Evolutionary conservation across 2,329 filamentous ascomycete genomes (phyloP).

Genomic region (Dendrostoma leiphaemia): DNA sequence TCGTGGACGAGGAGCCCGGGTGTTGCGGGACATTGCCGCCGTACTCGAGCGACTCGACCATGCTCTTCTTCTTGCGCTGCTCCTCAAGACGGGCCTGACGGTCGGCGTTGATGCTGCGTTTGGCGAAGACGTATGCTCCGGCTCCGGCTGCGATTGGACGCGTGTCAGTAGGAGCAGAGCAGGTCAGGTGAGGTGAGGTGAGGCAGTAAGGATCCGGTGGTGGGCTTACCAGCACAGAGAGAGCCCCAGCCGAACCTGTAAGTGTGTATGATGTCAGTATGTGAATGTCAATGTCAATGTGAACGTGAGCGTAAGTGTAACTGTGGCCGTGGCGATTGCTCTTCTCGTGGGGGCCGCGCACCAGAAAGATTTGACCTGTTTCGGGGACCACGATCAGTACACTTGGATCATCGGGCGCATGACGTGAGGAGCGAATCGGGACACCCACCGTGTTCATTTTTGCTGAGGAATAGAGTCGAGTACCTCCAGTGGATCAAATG

Average conservation of each 20-base stretch:
- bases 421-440: not conserved
- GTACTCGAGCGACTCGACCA: slow-evolving; percentile 54
- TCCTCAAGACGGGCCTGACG: slow-evolving; percentile 70
- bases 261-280: slow-evolving; percentile 17
- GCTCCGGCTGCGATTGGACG: slow-evolving; percentile 80
- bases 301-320: no score
- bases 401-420: not conserved
- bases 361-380: slow-evolving; percentile 67
- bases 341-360: slow-evolving; percentile 26
- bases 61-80: slow-evolving; percentile 61
- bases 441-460: slow-evolving; percentile 55
- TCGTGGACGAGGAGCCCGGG: slow-evolving; percentile 33
- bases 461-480: slow-evolving; percentile 14
- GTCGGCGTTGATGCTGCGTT: slow-evolving; percentile 90
- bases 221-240: slow-evolving; percentile 71
- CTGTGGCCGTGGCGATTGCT: no score
- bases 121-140: slow-evolving; percentile 93
- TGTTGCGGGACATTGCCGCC: slow-evolving; percentile 34
- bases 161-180: no score
- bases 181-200: no score
- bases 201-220: no score
- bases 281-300: not conserved
- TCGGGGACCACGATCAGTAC: slow-evolving; percentile 8
- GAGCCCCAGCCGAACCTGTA: slow-evolving; percentile 87
- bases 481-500: no score